These are phyloP conservation scores for Saccharata proteae DNA, from an alignment of 2,329 filamentous ascomycete genomes.

Conservation along the genomic window DNA sequence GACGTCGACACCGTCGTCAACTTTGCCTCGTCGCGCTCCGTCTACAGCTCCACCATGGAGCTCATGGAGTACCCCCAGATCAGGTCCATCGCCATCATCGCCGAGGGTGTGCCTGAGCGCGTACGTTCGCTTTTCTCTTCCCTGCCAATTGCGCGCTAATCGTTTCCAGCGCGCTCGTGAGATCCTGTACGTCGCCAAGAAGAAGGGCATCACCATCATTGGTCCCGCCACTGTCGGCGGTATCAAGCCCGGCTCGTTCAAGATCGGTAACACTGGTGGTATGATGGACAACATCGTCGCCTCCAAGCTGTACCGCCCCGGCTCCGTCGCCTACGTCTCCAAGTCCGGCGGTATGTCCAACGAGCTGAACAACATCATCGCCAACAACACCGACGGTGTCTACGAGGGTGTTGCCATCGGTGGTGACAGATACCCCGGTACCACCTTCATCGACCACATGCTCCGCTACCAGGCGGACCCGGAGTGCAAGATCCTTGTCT, in stretches of 20 bases:
- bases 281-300: conserved; percentile 99
- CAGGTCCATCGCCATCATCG: conserved; percentile 98
- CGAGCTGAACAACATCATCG: conserved; percentile 99
- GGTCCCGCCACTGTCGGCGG: conserved; percentile 96
- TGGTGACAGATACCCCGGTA: conserved; percentile 97
- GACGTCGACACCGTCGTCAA: conserved; percentile 98
- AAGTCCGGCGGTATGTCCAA: conserved; percentile 99
- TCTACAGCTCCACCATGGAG: conserved; percentile 98
- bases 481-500: conserved; percentile 90
- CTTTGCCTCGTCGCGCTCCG: conserved; percentile 97
- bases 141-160: conserved; percentile 1
- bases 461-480: conserved; percentile 94
- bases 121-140: conserved; percentile 42
- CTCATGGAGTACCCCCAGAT: conserved; percentile 95
- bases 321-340: conserved; percentile 97
- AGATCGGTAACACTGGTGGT: conserved; percentile 99
- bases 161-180: conserved; percentile 72
- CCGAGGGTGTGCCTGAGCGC: conserved; percentile 96
- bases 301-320: conserved; percentile 99
- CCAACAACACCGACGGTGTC: conserved; percentile 92
- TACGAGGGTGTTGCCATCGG: conserved; percentile 99
- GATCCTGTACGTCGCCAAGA: conserved; percentile 89
- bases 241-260: conserved; percentile 98
- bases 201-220: conserved; percentile 99
- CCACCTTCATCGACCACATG: conserved; percentile 98